Conservation (phyloP, 2,329 filamentous ascomycete species). For the Cryphonectria radicalis region DNA sequence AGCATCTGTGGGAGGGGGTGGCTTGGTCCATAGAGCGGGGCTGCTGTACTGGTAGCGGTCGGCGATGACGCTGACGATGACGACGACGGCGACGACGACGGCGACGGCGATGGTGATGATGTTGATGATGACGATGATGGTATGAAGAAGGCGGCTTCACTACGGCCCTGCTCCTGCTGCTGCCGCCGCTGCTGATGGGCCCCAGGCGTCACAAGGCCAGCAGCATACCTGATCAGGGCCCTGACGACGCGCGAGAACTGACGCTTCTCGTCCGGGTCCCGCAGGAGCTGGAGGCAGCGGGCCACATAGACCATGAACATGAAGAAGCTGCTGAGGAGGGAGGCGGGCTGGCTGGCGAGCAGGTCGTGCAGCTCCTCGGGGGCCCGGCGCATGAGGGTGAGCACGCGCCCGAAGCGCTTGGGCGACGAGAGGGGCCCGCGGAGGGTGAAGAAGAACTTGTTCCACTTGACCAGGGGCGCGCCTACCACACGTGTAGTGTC, state of each 20-base stretch:
- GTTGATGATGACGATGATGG: background rate
- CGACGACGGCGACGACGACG: background rate
- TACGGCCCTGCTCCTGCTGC: background rate
- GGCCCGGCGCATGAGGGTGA: slow-evolving; percentile 21
- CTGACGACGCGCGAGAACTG: slow-evolving; percentile 21
- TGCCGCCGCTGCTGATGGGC: background rate
- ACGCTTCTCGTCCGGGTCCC: background rate
- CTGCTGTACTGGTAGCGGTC: background rate
- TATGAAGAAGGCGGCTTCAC: background rate
- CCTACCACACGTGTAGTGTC: background rate
- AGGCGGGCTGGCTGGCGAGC: slow-evolving; percentile 11
- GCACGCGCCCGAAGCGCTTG: slow-evolving; percentile 13
- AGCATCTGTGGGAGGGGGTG: slow-evolving; percentile 21
- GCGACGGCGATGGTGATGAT: background rate
- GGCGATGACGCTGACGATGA: background rate
- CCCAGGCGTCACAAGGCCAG: slow-evolving; percentile 1
- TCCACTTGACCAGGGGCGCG: slow-evolving; percentile 1
- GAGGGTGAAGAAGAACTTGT: slow-evolving; percentile 10
- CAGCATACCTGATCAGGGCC: slow-evolving; percentile 17
- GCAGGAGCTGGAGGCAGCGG: slow-evolving; percentile 2
- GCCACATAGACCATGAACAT: slow-evolving; percentile 20
- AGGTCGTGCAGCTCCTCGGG: slow-evolving; percentile 18
- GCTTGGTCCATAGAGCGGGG: background rate
- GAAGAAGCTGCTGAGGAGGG: slow-evolving; percentile 18
- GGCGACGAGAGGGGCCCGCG: slow-evolving; percentile 9